Base-by-base conservation (phyloP, 768 basidiomycete genomes). In the Mrakia blollopis region DNA sequence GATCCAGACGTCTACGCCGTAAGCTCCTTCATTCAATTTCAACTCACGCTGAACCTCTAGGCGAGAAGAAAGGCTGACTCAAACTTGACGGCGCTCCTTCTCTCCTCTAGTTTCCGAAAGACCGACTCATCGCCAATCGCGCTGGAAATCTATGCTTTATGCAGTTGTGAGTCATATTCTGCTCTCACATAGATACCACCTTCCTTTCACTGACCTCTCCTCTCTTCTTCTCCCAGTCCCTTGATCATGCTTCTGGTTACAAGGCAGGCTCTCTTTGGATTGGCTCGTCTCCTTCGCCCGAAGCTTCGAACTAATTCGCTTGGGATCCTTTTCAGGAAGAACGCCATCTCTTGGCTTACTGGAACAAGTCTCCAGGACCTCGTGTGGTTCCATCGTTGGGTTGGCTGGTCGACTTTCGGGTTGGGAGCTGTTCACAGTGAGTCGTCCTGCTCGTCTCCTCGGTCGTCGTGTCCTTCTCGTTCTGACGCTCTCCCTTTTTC, bases 71-170 rank as follows among this genome's bases (percentile, higher is more conserved):
- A 44, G 14, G 14, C 44, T 44, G 44, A 44, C 44, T 13, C 11
- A 6, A 13, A 47, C 61, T 37, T n/a, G 21, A 14, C 35, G 60
- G 37, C 25, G 8, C 41, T 32, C 41, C 35, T 62, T 60, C 57
- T 73, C 5, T 39, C 72, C 30, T 21, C 30, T 18, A 47, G 39
- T 25, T 39, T 3, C 67, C 67, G 11, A 41, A 39, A 16, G 37
- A 25, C 39, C 44, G 67, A 41, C 44, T 41, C 44, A 60, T 57
- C 30, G 32, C 30, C 9, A 61, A 32, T 41, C 60, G 72, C 18
- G 72, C 72, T 18, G 72, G 72, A 5, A 73, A 73, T 28, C 72
- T 73, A 3, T 73, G 72, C 72, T 73, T 73, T 21, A 57, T 57
- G 37, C 60, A 73, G 39, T 28, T 73, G 57, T 39, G 60, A 28